Percentiles rank a stretch among this genome's conserved stretches.
phyloP scores from a whole-genome alignment of 2,329 filamentous ascomycete species.

The Fusarium temperatum region DNA sequence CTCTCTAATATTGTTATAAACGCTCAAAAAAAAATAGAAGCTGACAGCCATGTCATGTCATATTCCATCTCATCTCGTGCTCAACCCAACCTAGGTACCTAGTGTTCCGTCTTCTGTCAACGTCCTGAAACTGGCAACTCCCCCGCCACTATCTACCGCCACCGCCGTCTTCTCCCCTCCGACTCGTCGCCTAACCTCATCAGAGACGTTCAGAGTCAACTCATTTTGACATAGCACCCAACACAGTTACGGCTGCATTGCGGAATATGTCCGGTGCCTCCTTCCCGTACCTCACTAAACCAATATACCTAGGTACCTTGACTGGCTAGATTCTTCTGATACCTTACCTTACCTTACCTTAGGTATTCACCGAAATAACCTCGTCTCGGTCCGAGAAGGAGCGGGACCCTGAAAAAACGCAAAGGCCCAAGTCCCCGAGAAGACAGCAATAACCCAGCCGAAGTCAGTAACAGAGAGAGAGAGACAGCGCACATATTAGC shows the following conservation, averaged over 20 bases:
- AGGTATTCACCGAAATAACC: slow-evolving; percentile 18
- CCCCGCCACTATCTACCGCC: slow-evolving; percentile 3
- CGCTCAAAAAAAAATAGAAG: not conserved
- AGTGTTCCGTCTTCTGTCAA: not conserved
- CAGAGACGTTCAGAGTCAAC: not conserved
- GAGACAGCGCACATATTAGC: not conserved
- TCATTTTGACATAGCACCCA: slow-evolving; percentile 3
- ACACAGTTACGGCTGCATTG: slow-evolving; percentile 1
- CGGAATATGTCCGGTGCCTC: slow-evolving; percentile 10
- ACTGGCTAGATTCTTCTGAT: not conserved
- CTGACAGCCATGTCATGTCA: slow-evolving; percentile 9
- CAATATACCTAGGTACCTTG: not conserved
- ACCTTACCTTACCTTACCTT: not conserved
- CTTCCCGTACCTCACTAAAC: not conserved
- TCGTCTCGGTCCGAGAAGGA: slow-evolving; percentile 32
- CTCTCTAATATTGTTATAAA: slow-evolving; percentile 1
- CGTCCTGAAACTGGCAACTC: slow-evolving; percentile 27
- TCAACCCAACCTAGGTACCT: not conserved
- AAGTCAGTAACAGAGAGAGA: not conserved
- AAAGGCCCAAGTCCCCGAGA: slow-evolving; percentile 12
- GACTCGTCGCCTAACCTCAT: slow-evolving; percentile 1
- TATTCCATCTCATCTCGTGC: slow-evolving; percentile 10
- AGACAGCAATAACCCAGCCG: not conserved
- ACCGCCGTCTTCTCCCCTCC: not conserved
- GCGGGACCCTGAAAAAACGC: slow-evolving; percentile 24